Percentiles rank a stretch among this genome's conserved stretches.
Evolutionary conservation across 108 stramenopile genomes (phyloP).

Genomic region (Nitzschia putrida): DNA sequence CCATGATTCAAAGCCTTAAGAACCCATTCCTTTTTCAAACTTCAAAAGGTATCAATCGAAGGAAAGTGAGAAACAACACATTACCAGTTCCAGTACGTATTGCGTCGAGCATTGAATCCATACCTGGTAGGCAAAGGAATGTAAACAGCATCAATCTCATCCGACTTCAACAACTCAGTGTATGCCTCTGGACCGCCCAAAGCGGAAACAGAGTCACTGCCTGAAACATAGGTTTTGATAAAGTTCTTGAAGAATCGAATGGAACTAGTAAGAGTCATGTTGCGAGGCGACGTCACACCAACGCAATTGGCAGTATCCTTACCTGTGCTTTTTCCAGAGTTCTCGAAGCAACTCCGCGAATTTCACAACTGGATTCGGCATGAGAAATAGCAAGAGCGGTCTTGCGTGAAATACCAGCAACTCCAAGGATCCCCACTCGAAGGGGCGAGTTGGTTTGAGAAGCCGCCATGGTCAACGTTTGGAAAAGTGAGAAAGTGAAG

Average conservation of each 20-base stretch:
- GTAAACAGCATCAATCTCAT: conserved; percentile 43
- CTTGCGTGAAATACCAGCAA: background rate
- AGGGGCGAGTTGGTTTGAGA: background rate
- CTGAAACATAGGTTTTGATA: background rate
- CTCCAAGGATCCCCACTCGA: background rate
- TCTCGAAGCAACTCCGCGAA: background rate
- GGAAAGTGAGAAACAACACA: background rate
- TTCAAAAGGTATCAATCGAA: background rate
- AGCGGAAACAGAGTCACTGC: background rate
- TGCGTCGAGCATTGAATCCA: too few species aligned
- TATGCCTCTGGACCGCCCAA: background rate
- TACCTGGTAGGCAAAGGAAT: conserved; percentile 35
- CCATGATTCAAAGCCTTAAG: conserved; percentile 42
- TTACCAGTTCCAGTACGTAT: too few species aligned
- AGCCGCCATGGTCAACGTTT: too few species aligned
- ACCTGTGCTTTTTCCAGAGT: background rate
- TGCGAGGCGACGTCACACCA: too few species aligned
- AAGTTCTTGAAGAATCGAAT: background rate
- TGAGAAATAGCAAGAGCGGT: background rate
- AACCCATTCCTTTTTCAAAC: conserved; percentile 33
- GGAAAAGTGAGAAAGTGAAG: too few species aligned
- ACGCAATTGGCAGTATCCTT: too few species aligned
- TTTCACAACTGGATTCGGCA: background rate
- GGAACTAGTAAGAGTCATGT: background rate
- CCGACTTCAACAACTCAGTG: conserved; percentile 9